A percentile compares a stretch with the other conserved stretches of the same genome.
Evolutionary conservation across 345 rosid genomes (phyloP).

Genomic region (Salix udensis): DNA sequence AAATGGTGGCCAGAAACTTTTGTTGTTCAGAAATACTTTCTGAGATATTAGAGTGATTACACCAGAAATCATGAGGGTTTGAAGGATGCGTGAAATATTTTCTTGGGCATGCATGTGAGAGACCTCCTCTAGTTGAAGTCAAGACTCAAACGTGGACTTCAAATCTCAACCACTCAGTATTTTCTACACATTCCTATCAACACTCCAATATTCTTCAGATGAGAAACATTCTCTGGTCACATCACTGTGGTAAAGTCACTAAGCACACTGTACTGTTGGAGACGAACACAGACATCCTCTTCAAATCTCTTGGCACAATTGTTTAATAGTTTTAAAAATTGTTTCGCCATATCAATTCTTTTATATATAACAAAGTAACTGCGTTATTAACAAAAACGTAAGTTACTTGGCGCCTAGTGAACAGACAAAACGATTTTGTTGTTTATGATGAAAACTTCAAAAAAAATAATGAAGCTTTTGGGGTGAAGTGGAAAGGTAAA

Average conservation of each 20-base stretch:
- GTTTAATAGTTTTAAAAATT: neutral
- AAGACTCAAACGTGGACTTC: constrained; percentile 19
- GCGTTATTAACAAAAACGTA: constrained; percentile 2
- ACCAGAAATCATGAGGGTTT: constrained; percentile 48
- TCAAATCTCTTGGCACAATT: neutral
- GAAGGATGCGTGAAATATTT: constrained; percentile 28
- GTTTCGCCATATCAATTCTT: too few relatives aligned
- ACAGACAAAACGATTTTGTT: constrained; percentile 5
- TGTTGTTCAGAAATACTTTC: constrained; percentile 22
- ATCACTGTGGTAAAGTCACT: neutral
- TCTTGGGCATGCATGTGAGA: constrained; percentile 27
- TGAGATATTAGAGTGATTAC: constrained; percentile 41
- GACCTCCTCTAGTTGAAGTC: constrained; percentile 35
- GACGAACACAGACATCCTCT: neutral
- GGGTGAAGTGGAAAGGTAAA: constrained; percentile 23
- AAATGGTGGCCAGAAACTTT: constrained; percentile 31
- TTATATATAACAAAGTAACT: neutral
- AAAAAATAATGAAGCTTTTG: constrained; percentile 8
- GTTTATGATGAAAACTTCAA: constrained; percentile 16
- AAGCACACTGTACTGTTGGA: too few relatives aligned
- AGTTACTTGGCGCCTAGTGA: constrained; percentile 8
- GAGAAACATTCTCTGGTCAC: neutral
- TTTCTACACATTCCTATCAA: neutral
- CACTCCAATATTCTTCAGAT: neutral
- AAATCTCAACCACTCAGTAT: neutral